Base-by-base conservation (phyloP, 2,329 filamentous ascomycete genomes). In the Pseudocercospora crystallina region DNA sequence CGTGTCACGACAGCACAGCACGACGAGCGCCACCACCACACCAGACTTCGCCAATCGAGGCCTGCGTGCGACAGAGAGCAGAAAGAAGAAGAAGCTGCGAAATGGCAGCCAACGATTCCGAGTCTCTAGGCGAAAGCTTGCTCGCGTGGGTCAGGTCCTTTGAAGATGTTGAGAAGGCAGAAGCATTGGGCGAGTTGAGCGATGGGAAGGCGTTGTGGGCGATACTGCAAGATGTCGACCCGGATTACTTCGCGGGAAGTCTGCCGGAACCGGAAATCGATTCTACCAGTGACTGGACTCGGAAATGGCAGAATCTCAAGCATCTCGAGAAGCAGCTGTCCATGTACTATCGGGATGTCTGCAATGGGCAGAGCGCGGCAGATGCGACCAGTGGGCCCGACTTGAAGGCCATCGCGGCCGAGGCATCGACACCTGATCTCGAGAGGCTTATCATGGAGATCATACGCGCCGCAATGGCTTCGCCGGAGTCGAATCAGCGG, bases 241-340 rank as follows among this genome's bases (percentile, higher is more conserved):
- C 70, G 43, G 68, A 71, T 20, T 77, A 77, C 68, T 78, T 79
- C 63, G 65, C 69, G 44, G 73, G 72, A 45, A 64, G 64, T n/a
- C 72, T 79, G 9, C 76, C 76, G 14, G 75, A 77, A 51, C 65
- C 66, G 43, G 66, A 73, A 51, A 68, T 71, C 42, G 70, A 69
- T 40, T 63, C 69, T n/a, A 65, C 66, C 29, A 72, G 73, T 57
- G 74, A 76, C 54, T 79, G 76, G 76, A 77, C 77, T 43, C 71
- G 73, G 40, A 69, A 72, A 69, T 78, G 76, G 76, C 76, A 78
- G 69, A 78, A 78, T 57, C 67, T 78, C 51, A 78, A 78, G 62
- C 72, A 76, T 55, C 70, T 78, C 56, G 74, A 77, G 60, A 72
- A 74, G 35, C 67, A 72, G 58, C 69, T 77, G 47, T 73, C 73